Percentiles rank a stretch among this genome's conserved stretches.
Evolutionary conservation across 2,329 filamentous ascomycete species (phyloP).

Genomic region (Monosporascus sp.): DNA sequence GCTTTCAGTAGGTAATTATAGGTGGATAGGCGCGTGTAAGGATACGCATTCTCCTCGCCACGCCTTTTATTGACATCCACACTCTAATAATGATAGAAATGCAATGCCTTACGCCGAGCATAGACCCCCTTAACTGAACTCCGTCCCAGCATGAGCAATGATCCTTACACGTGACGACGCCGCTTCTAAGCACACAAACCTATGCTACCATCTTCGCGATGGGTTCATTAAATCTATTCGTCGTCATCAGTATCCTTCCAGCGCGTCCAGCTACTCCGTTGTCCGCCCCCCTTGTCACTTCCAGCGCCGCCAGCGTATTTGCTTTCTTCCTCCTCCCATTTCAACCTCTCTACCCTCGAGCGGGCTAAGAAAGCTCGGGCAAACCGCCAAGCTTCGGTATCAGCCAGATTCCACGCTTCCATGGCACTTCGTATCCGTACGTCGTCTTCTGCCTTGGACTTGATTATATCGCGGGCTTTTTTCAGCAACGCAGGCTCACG

Average conservation of each 20-base stretch:
- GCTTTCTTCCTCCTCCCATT: conserved; percentile 67
- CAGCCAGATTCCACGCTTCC: conserved; percentile 65
- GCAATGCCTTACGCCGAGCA: neutral
- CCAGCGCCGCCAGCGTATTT: conserved; percentile 59
- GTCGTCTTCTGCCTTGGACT: conserved; percentile 37
- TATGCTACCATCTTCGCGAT: neutral
- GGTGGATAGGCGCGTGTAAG: neutral
- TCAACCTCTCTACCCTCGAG: conserved; percentile 53
- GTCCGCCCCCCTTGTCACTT: conserved; percentile 34
- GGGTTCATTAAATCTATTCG: neutral
- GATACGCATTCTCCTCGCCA: no score
- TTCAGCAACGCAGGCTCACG: conserved; percentile 52
- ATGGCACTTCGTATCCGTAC: conserved; percentile 46
- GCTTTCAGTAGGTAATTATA: neutral
- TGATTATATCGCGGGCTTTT: conserved; percentile 44
- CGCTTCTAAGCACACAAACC: neutral
- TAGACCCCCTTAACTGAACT: neutral
- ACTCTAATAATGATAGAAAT: neutral
- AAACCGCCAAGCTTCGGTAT: conserved; percentile 75
- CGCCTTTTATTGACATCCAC: no score
- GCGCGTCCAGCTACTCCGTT: conserved; percentile 24
- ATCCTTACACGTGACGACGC: neutral
- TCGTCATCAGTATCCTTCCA: conserved; percentile 30
- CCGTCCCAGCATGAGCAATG: neutral
- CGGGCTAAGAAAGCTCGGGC: conserved; percentile 62